phyloP scores from a whole-genome alignment of 139 green algal species.

The Chlorella sp. region DNA sequence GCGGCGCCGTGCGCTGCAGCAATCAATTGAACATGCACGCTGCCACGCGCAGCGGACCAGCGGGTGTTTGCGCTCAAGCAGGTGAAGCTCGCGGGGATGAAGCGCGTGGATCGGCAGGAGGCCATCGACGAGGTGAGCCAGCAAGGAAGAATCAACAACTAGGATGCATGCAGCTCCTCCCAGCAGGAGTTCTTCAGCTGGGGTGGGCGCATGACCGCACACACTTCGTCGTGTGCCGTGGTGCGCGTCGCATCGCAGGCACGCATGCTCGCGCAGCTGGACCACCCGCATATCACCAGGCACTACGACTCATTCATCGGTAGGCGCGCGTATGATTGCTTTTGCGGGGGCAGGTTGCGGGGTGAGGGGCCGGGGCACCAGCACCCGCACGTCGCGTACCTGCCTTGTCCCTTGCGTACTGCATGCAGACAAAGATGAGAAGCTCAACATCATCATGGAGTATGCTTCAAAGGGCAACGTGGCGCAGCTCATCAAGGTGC shows the following conservation, averaged over 20 bases:
- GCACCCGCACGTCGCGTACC: no score
- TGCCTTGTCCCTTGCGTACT: no score
- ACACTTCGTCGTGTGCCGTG: no score
- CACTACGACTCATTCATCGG: constrained; percentile 63
- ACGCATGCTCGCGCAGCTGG: constrained; percentile 49
- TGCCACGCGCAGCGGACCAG: constrained; percentile 32
- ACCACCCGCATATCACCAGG: constrained; percentile 48
- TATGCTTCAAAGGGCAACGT: constrained; percentile 54
- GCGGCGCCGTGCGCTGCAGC: neutral
- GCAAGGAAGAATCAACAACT: no score
- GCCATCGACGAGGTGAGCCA: constrained; percentile 58
- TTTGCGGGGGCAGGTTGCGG: neutral
- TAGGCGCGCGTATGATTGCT: constrained; percentile 3
- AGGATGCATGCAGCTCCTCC: neutral
- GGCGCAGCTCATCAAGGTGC: constrained; percentile 36
- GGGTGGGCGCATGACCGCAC: neutral
- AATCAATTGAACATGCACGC: neutral
- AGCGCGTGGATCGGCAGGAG: constrained; percentile 44
- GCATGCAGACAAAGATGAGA: constrained; percentile 36
- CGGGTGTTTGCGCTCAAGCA: constrained; percentile 60
- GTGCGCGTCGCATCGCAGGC: no score
- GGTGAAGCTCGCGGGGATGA: constrained; percentile 57
- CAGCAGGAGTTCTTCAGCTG: no score
- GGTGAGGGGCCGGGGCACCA: no score
- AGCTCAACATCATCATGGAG: constrained; percentile 77